Percentiles rank a stretch among this genome's conserved stretches.
phyloP scores from a whole-genome alignment of 176 grass and related monocot species.

The Poa pratensis region DNA sequence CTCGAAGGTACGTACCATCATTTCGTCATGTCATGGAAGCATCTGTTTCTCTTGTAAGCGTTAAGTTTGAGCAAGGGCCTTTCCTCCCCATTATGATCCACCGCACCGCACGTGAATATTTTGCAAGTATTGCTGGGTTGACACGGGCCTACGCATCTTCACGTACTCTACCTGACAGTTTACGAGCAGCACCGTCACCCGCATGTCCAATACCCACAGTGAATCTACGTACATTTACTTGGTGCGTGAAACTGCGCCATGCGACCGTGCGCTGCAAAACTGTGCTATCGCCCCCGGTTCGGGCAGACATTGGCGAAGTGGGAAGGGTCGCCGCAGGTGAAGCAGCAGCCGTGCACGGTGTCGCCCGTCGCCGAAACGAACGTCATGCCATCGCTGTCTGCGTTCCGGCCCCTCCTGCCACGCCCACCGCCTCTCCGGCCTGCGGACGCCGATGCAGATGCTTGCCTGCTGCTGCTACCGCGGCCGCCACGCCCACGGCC shows the following conservation, averaged over 20 bases:
- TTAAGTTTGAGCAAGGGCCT: constrained; percentile 42
- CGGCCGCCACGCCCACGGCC: constrained; percentile 45
- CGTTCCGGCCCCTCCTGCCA: constrained; percentile 49
- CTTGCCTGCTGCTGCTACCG: constrained; percentile 48
- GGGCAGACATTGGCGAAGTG: constrained; percentile 91
- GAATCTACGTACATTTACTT: too few relatives aligned
- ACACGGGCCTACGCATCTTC: constrained; percentile 16
- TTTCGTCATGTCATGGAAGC: constrained; percentile 36
- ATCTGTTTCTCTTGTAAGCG: constrained; percentile 35
- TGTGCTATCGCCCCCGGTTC: constrained; percentile 57
- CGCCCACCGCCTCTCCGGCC: constrained; percentile 50
- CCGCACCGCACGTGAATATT: constrained; percentile 37
- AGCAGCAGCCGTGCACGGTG: constrained; percentile 63
- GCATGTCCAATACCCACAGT: neutral
- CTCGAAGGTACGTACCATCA: constrained; percentile 35
- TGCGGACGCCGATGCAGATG: constrained; percentile 52
- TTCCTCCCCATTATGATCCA: constrained; percentile 11
- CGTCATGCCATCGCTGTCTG: constrained; percentile 43
- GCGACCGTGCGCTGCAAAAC: neutral
- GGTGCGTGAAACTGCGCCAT: neutral
- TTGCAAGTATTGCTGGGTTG: constrained; percentile 13
- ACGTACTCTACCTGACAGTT: neutral
- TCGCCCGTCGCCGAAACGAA: constrained; percentile 92
- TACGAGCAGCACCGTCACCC: neutral
- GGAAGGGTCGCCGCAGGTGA: constrained; percentile 78